Evolutionary conservation across 768 basidiomycete species (phyloP).

Genomic region (Lentinula boryana): DNA sequence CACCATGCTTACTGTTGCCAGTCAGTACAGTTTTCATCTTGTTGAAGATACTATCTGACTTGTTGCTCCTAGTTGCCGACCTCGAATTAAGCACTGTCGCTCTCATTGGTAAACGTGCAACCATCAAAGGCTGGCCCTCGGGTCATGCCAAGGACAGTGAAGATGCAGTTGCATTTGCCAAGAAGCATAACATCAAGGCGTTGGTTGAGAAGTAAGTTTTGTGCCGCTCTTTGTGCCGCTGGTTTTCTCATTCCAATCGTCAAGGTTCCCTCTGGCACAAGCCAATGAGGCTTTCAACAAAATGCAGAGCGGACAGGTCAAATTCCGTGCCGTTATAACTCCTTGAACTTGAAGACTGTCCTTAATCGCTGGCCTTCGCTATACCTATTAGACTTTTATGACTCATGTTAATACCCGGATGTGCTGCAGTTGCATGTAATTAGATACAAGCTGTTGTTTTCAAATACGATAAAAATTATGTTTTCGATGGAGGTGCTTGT

Average conservation of each 20-base stretch:
- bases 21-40: background rate
- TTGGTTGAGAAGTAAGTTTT: background rate
- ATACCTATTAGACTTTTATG: background rate
- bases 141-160: slow-evolving; percentile 3
- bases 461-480: background rate
- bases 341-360: background rate
- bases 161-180: background rate
- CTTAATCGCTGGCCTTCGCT: background rate
- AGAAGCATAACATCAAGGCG: background rate
- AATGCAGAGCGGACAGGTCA: background rate
- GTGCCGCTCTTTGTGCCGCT: background rate
- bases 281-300: background rate
- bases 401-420: background rate
- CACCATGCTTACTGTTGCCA: slow-evolving; percentile 1
- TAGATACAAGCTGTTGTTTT: background rate
- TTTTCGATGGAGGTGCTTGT: too few relatives aligned
- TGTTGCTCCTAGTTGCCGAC: background rate
- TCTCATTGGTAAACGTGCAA: background rate
- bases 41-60: background rate
- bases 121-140: background rate
- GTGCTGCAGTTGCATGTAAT: background rate
- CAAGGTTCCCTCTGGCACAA: background rate
- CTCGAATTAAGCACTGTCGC: background rate
- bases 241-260: background rate
- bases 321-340: background rate